Conservation (phyloP, 2,329 filamentous ascomycete species). For the Polytolypa hystricis region DNA sequence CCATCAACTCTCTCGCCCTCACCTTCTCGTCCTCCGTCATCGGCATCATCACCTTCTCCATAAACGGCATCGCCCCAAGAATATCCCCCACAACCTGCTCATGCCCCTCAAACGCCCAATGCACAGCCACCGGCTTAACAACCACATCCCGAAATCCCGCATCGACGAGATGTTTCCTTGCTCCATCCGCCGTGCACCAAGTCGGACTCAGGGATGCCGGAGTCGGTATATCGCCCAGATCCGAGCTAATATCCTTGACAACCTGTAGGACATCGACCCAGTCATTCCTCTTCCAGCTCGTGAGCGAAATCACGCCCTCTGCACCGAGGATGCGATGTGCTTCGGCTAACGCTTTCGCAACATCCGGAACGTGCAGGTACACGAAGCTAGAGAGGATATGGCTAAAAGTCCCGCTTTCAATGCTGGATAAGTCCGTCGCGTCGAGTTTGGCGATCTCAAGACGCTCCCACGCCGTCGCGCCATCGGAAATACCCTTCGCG, state of each 20-base stretch:
- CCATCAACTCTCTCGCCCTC: neutral
- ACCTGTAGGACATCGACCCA: conserved; percentile 1
- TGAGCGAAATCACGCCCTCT: neutral
- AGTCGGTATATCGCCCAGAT: neutral
- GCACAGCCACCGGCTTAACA: neutral
- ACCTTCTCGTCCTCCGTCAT: conserved; percentile 1
- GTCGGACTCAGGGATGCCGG: conserved; percentile 1
- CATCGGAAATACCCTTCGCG: neutral
- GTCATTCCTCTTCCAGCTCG: neutral
- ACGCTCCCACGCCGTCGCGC: neutral
- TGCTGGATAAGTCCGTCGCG: conserved; percentile 1
- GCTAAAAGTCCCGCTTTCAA: neutral
- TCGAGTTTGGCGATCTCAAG: conserved; percentile 1
- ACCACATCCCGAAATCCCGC: conserved; percentile 3
- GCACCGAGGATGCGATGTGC: neutral
- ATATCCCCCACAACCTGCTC: neutral
- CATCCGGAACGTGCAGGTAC: neutral
- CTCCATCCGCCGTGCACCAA: neutral
- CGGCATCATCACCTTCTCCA: neutral
- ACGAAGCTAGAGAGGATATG: conserved; percentile 2
- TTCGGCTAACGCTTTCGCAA: neutral
- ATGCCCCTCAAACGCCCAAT: neutral
- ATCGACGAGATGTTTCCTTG: neutral
- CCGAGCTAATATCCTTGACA: neutral
- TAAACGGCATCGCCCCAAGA: conserved; percentile 1